Evolutionary conservation across 2,329 filamentous ascomycete species (phyloP), one percentile per base, ranked within the genome.

Genomic region (Penicillium thymicola): DNA sequence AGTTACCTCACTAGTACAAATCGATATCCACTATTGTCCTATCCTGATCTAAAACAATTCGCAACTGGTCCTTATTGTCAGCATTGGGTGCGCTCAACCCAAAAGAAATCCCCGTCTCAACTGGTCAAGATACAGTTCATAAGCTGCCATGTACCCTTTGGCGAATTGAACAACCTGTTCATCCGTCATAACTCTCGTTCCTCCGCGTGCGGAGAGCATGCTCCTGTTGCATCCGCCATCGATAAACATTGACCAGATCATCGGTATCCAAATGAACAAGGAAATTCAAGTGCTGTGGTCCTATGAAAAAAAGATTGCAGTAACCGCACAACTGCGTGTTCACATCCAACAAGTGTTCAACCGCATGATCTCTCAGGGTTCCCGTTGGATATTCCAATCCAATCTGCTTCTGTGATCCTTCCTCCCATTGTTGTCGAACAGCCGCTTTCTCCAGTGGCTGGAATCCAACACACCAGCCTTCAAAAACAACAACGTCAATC

Each of bases 391-490:
- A 58, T 23, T 44, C 38, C 6, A 37, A n/a, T 10, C 5, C 6
- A 13, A 9, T 23, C 16, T 30, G 21, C 5, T 5, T 18, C 43
- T 55, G n/a, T 6, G 4, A 2, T 4, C 40, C 46, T 45, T 51
- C 14, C 21, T 50, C 38, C 59, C 55, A 62, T 5, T 16, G 38
- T 25, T 45, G 13, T 38, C 18, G 51, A 25, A 62, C 8, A 8
- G 30, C 13, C 0, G 37, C 14, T 11, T 63, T 51, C 2, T 48
- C 18, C 18, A 63, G 34, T 28, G 59, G 59, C 34, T 57, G 54
- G 38, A 64, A 60, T 18, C 59, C 58, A 38, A 62, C 32, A 42
- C 61, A 62, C 58, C 61, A 62, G 16, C 59, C 61, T 45, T 64
- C 61, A 32, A 64, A 59, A 11, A 62, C 46, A 14, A 62, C 54